Base-by-base conservation (phyloP, 1,284 basidiomycete genomes). In the Pseudozyma pruni region DNA sequence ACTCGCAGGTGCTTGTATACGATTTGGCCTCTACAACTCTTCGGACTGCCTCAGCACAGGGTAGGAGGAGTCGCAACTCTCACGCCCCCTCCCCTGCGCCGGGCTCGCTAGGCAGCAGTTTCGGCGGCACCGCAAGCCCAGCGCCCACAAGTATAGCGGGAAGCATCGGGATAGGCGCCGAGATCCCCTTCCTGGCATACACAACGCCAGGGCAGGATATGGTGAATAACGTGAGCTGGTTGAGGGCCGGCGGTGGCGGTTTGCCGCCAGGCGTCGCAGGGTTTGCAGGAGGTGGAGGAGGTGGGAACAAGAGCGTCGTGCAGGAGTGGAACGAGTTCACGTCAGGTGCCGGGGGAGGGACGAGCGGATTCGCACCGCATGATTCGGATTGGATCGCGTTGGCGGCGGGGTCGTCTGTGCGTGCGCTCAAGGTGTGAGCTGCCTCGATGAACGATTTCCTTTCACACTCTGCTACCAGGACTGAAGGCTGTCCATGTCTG, bases 221-320 rank as follows among this genome's bases (percentile, higher is more conserved):
- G 76, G 78, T 82, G 53, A 82, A 82, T 64, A 82, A 82, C 32
- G 78, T 80, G 8, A 62, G 75, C 5, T 82, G 81, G 81, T 61
- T 81, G 10, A 56, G 80, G 3, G 73, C 72, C 10, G 57, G 54
- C 22, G 45, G 61, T 20, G 43, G 56, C 23, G 56, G 64, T 22
- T 54, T 69, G 32, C 50, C 43, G n/a, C 50, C 62, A 33, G 48
- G 68, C 23, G 58, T 52, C 13, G 69, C 74, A 19, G 62, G 59
- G n/a, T 56, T 57, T 33, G 40, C 52, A 4, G 68, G 58, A 14
- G 56, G 53, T 4, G 41, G 52, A 7, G 54, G 52, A 7, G 51
- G 46, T 4, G 54, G 42, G 34, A 66, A 63, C 58, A 68, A 70
- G 33, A 77, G 69, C 32, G 63, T 81, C 8, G 72, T 81, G 35